Percentiles rank a stretch among this genome's conserved stretches.
Conservation (phyloP, 805 yeast genomes). For the Candida argentea region DNA sequence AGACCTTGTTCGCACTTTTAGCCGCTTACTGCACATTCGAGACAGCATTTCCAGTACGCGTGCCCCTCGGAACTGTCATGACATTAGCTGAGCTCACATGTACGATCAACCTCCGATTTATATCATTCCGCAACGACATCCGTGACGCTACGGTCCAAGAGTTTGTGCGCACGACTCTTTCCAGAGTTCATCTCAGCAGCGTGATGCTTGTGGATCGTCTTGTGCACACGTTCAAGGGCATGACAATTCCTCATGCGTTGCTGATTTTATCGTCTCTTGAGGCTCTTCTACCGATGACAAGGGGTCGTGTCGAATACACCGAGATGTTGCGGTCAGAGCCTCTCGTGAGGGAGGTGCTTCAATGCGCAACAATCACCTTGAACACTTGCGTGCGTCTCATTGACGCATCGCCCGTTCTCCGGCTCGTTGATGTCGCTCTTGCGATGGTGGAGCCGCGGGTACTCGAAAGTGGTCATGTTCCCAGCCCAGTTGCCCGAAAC, state of each 20-base stretch:
- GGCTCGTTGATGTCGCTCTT: slow-evolving; percentile 50
- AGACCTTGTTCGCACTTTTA: slow-evolving; percentile 30
- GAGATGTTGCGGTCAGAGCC: slow-evolving; percentile 28
- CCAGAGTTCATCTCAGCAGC: slow-evolving; percentile 36
- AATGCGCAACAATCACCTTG: slow-evolving; percentile 14
- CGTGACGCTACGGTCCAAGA: slow-evolving; percentile 41
- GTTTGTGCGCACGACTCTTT: slow-evolving; percentile 33
- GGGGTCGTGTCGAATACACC: slow-evolving; percentile 18
- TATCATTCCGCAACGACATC: slow-evolving; percentile 49
- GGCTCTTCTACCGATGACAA: slow-evolving; percentile 44
- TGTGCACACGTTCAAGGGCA: slow-evolving; percentile 25
- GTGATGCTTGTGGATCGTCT: slow-evolving; percentile 29
- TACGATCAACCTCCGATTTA: slow-evolving; percentile 44
- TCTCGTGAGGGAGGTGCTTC: slow-evolving; percentile 28
- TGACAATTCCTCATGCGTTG: slow-evolving; percentile 36
- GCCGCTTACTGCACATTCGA: slow-evolving; percentile 35
- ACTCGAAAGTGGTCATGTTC: slow-evolving; percentile 5
- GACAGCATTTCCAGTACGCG: slow-evolving; percentile 44
- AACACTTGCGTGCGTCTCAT: slow-evolving; percentile 27
- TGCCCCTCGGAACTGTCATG: slow-evolving; percentile 55
- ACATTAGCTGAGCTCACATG: slow-evolving; percentile 43
- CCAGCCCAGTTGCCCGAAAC: neutral
- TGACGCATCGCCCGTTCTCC: slow-evolving; percentile 43
- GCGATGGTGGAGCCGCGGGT: slow-evolving; percentile 27
- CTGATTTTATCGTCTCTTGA: slow-evolving; percentile 48